Conservation (phyloP, 108 stramenopile genomes). For the Cylindrotheca fusiformis region DNA sequence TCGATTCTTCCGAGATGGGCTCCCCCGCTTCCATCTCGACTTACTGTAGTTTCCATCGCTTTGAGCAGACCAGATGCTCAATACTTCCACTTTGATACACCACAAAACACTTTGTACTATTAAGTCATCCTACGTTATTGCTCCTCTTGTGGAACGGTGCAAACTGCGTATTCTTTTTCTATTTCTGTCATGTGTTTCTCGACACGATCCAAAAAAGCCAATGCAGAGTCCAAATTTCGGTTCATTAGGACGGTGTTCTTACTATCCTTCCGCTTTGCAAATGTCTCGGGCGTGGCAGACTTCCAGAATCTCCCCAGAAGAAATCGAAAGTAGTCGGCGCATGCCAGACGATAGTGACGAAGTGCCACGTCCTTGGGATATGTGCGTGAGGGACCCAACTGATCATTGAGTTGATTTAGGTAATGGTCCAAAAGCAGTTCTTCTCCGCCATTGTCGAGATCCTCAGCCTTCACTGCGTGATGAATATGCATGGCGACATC, state of each 20-base stretch:
- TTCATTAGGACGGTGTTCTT: constrained; percentile 70
- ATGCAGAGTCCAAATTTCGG: constrained; percentile 57
- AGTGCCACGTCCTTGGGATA: constrained; percentile 53
- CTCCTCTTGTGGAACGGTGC: neutral
- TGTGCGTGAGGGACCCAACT: constrained; percentile 3
- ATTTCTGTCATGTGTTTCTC: constrained; percentile 48
- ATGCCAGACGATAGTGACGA: constrained; percentile 68
- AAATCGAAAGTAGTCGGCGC: constrained; percentile 68
- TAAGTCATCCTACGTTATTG: no score
- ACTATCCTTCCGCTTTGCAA: constrained; percentile 52
- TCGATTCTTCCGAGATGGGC: no score
- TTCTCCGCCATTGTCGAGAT: constrained; percentile 60
- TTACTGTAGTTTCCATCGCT: no score
- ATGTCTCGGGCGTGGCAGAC: constrained; percentile 42
- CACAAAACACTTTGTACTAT: no score
- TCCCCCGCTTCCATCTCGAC: no score
- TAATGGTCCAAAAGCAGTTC: constrained; percentile 57
- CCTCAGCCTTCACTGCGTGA: constrained; percentile 54
- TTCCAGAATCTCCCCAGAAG: constrained; percentile 60
- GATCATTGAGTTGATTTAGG: constrained; percentile 34
- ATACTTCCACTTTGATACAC: no score
- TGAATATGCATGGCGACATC: constrained; percentile 86
- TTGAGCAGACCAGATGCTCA: no score
- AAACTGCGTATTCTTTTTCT: constrained; percentile 23
- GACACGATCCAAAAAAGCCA: constrained; percentile 61